Percentiles rank a stretch among this genome's conserved stretches.
Evolutionary conservation across 2,329 filamentous ascomycete species (phyloP).

Genomic region (Xylaria sp.): DNA sequence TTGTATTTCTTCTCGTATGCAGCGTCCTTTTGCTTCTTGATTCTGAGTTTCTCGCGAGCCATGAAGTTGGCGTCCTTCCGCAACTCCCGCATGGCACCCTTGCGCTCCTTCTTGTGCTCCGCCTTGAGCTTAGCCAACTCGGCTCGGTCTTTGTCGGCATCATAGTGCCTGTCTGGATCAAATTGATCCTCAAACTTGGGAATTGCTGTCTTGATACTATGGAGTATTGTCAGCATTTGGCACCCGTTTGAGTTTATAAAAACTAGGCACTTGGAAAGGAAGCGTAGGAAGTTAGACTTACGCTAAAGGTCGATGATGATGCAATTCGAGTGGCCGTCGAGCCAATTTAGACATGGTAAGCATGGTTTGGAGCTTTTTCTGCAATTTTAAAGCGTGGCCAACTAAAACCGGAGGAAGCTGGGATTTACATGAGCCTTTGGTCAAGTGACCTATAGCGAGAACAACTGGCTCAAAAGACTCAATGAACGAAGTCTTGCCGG

Average conservation of each 20-base stretch:
- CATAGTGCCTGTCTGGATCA: slow-evolving; percentile 96
- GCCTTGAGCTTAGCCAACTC: slow-evolving; percentile 85
- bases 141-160: slow-evolving; percentile 89
- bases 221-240: slow-evolving; percentile 15
- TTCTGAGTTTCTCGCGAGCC: slow-evolving; percentile 84
- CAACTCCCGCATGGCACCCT: slow-evolving; percentile 92
- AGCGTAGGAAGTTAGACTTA: slow-evolving; percentile 66
- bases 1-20: slow-evolving; percentile 98
- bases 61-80: slow-evolving; percentile 96
- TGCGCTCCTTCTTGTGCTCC: slow-evolving; percentile 94
- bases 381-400: slow-evolving; percentile 55
- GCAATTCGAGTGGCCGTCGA: slow-evolving; percentile 84
- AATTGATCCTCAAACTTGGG: slow-evolving; percentile 97
- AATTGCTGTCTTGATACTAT: slow-evolving; percentile 60
- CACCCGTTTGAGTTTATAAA: no score
- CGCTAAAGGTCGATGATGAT: slow-evolving; percentile 87
- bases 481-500: slow-evolving; percentile 74
- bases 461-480: slow-evolving; percentile 79
- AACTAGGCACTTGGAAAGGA: not conserved
- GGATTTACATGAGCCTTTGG: slow-evolving; percentile 59
- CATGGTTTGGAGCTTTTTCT: slow-evolving; percentile 61
- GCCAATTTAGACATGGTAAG: slow-evolving; percentile 69
- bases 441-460: slow-evolving; percentile 69
- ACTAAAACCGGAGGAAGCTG: slow-evolving; percentile 60
- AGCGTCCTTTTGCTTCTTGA: slow-evolving; percentile 93